phyloP scores from a whole-genome alignment of 2,329 filamentous ascomycete species.

The Huntiella savannae region DNA sequence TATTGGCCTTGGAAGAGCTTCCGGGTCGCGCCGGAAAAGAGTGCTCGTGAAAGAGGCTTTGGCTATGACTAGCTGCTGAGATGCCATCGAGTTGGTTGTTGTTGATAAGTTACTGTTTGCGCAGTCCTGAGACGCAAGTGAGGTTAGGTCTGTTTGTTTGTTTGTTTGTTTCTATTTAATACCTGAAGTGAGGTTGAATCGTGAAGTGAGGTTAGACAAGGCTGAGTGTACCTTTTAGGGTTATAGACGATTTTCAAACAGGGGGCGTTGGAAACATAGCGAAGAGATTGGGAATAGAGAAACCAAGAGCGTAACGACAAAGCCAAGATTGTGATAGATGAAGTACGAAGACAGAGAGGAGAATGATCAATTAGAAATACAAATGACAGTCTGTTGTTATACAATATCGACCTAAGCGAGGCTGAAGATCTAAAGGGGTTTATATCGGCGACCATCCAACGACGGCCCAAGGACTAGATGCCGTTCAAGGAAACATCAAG shows the following conservation, averaged over 20 bases:
- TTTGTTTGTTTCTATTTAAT: too few relatives aligned
- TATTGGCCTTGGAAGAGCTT: slow-evolving; percentile 45
- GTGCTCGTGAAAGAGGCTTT: slow-evolving; percentile 61
- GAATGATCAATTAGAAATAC: too few relatives aligned
- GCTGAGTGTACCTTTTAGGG: background rate
- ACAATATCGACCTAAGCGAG: background rate
- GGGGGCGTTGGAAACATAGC: too few relatives aligned
- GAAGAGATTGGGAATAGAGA: background rate
- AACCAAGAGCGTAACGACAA: background rate
- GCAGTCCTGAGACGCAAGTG: background rate
- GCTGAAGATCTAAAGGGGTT: slow-evolving; percentile 5
- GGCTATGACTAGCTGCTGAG: slow-evolving; percentile 54
- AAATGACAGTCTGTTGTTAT: background rate
- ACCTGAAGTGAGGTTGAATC: background rate
- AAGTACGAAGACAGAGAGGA: too few relatives aligned
- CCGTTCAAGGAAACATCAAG: background rate
- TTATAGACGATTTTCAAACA: too few relatives aligned
- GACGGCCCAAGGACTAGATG: background rate
- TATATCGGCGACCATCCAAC: background rate
- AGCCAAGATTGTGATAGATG: too few relatives aligned
- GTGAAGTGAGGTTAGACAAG: background rate
- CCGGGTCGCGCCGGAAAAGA: slow-evolving; percentile 57
- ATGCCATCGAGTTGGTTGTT: slow-evolving; percentile 18
- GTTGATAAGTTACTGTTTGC: background rate
- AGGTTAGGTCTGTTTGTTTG: background rate